Percentiles rank a stretch among this genome's conserved stretches.
Evolutionary conservation across 2,329 filamentous ascomycete species (phyloP).

Genomic region (Coleophoma eucalyptorum): DNA sequence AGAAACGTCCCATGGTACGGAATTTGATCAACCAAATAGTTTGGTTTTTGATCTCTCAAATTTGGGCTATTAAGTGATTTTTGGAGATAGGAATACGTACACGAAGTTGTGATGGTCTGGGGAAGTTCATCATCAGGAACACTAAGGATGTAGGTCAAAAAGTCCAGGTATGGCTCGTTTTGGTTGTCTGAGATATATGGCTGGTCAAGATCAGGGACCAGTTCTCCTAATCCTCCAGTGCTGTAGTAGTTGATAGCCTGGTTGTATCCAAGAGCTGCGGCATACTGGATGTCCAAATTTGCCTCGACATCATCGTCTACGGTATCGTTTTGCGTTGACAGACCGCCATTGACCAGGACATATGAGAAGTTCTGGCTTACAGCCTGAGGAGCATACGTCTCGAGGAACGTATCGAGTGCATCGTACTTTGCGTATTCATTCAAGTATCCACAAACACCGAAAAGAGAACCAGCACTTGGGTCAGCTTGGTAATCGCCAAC

Average conservation of each 20-base stretch:
- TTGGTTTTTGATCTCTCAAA: too few relatives aligned
- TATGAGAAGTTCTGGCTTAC: slow-evolving; percentile 21
- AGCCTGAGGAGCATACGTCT: slow-evolving; percentile 14
- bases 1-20: too few relatives aligned
- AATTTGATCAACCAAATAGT: too few relatives aligned
- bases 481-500: slow-evolving; percentile 44
- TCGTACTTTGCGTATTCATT: slow-evolving; percentile 20
- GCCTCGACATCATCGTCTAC: slow-evolving; percentile 43
- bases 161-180: slow-evolving; percentile 66
- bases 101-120: slow-evolving; percentile 60
- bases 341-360: slow-evolving; percentile 26
- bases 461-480: slow-evolving; percentile 44
- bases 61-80: too few relatives aligned
- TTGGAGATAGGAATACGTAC: too few relatives aligned
- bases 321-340: slow-evolving; percentile 30
- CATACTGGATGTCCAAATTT: slow-evolving; percentile 48
- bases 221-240: slow-evolving; percentile 49
- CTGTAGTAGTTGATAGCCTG: slow-evolving; percentile 49
- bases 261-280: slow-evolving; percentile 46
- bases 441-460: slow-evolving; percentile 53
- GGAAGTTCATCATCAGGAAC: slow-evolving; percentile 47
- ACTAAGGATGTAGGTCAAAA: slow-evolving; percentile 51
- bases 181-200: slow-evolving; percentile 43
- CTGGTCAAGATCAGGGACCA: slow-evolving; percentile 42
- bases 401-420: slow-evolving; percentile 14